phyloP scores from a whole-genome alignment of 202 grass and related monocot species.

The Schoenoplectus triqueter region DNA sequence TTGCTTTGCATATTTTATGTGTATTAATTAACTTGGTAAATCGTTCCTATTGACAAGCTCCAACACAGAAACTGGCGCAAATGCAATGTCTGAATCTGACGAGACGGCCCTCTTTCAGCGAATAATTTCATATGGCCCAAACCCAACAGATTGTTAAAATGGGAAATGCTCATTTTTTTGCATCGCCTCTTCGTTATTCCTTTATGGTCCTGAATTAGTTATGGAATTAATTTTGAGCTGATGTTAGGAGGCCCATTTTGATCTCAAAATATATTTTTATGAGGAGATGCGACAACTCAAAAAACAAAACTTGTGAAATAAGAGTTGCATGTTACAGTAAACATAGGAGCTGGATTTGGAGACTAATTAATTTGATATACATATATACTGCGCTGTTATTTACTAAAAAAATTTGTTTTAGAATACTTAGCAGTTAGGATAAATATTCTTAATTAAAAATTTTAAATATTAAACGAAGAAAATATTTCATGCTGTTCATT shows the following conservation, averaged over 20 bases:
- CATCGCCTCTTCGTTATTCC: background rate
- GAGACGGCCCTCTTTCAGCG: background rate
- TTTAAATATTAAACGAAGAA: background rate
- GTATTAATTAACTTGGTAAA: too few relatives aligned
- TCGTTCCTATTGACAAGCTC: too few relatives aligned
- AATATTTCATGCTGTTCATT: background rate
- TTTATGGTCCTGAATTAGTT: background rate
- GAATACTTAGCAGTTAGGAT: too few relatives aligned
- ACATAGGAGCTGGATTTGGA: background rate
- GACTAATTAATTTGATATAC: background rate
- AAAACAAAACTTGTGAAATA: background rate
- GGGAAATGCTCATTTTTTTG: background rate
- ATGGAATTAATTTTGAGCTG: background rate
- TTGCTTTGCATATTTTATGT: too few relatives aligned
- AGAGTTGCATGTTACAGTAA: background rate
- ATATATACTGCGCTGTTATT: too few relatives aligned
- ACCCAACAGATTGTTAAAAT: background rate
- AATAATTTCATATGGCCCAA: too few relatives aligned
- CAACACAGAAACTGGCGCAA: too few relatives aligned
- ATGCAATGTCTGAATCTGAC: too few relatives aligned
- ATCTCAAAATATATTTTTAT: background rate
- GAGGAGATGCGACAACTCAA: background rate
- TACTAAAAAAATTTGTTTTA: too few relatives aligned
- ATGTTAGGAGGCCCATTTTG: conserved; percentile 6
- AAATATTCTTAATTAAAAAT: too few relatives aligned